phyloP scores from a whole-genome alignment of 2,329 filamentous ascomycete genomes.

The Zarea fungicola region DNA sequence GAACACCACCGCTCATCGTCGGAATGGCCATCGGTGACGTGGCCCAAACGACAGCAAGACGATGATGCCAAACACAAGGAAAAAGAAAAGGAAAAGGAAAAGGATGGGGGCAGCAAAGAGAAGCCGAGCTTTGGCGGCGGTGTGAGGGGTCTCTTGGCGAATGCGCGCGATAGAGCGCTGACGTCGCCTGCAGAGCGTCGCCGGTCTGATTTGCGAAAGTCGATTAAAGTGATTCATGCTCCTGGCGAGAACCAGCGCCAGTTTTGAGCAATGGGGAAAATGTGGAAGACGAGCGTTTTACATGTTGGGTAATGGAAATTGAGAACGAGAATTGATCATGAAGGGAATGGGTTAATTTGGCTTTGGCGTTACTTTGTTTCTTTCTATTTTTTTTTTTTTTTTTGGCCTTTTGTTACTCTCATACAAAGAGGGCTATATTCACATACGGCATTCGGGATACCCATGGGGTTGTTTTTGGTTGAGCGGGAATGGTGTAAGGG shows the following conservation, averaged over 20 bases:
- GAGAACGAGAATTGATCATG: neutral
- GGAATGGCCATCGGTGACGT: slow-evolving; percentile 14
- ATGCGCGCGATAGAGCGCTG: slow-evolving; percentile 20
- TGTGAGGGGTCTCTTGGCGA: slow-evolving; percentile 21
- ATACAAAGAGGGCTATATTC: too few species aligned
- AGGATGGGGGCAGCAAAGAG: slow-evolving; percentile 5
- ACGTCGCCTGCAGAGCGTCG: slow-evolving; percentile 26
- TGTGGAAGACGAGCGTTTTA: too few species aligned
- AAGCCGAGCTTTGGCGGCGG: slow-evolving; percentile 17
- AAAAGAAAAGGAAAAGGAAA: neutral
- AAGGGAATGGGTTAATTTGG: neutral
- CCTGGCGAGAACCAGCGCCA: too few species aligned
- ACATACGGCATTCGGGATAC: too few species aligned
- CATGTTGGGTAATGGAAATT: too few species aligned
- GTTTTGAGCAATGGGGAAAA: too few species aligned
- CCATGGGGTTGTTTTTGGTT: too few species aligned
- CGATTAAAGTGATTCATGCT: slow-evolving; percentile 31
- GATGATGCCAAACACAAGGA: neutral
- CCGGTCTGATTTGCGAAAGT: slow-evolving; percentile 30
- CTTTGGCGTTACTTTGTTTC: too few species aligned
- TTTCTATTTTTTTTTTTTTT: neutral
- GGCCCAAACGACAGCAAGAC: slow-evolving; percentile 11
- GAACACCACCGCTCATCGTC: slow-evolving; percentile 4
- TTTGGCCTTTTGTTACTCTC: too few species aligned
- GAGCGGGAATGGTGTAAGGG: too few species aligned